Base-by-base conservation (phyloP, 2,329 filamentous ascomycete genomes). In the Fusarium incarnatum region DNA sequence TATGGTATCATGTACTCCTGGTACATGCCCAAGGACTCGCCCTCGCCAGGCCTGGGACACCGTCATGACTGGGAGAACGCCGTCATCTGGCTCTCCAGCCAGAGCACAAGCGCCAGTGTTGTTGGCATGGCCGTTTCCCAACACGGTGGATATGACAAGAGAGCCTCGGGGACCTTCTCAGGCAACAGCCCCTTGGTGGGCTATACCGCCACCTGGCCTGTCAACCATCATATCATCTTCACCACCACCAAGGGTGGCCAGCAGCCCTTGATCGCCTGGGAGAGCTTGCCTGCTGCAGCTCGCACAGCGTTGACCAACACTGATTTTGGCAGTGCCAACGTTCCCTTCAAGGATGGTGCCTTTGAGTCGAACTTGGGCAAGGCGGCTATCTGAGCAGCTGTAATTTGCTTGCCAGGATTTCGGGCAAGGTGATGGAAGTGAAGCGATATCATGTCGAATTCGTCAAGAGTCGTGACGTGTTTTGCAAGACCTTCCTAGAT, bases 11-110 rank as follows among this genome's bases (percentile, higher is more conserved):
- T 83, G 81, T 83, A 83, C 71, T 76, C 80, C 5, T 83, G 82
- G 82, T 85, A 83, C 70, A 79, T 84, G 73, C 83, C 83, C 48
- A 85, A 85, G 75, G 83, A 85, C 55, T 74, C 70, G 12, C 72
- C 73, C 12, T 71, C 65, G 5, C 25, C 65, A 4, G 73, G 73
- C 9, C 56, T 71, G 68, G 80, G 73, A 77, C 83, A 52, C 16
- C 73, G 71, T 1, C 74, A 76, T 30, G 74, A 76, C 47, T 76
- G 74, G 74, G 74, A 76, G 49, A 73, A 73, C 46, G 49, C 62
- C n/a, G 71, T 76, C 23, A 67, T 76, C 37, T 76, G 74, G 74
- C 56, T 75, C 73, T 69, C 27, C 76, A 73, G 73, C 55, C 60
- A 66, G 46, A 74, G 72, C 49, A 62, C 57, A 13, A 73, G 70